Evolutionary conservation across 2,329 filamentous ascomycete genomes (phyloP).

Genomic region (Exophiala calicioides): DNA sequence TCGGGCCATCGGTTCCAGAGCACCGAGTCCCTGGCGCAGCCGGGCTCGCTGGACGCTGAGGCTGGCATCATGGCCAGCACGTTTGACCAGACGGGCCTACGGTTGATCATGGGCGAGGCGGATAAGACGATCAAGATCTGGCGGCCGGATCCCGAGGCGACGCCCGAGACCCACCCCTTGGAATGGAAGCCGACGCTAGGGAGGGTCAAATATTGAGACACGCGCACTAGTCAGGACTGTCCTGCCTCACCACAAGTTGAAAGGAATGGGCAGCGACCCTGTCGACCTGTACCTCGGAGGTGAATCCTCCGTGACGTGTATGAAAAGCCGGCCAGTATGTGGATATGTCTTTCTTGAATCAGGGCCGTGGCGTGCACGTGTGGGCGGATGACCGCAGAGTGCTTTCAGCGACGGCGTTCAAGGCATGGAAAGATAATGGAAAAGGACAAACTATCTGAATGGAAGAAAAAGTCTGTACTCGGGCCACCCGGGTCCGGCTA

Average conservation of each 20-base stretch:
- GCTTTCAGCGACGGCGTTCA: slow-evolving; percentile 20
- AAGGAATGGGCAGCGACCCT: no score
- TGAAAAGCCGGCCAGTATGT: no score
- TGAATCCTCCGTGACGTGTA: no score
- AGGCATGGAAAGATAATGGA: neutral
- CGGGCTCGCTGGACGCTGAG: slow-evolving; percentile 90
- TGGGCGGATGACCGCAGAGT: no score
- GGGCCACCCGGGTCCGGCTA: no score
- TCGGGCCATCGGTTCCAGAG: slow-evolving; percentile 88
- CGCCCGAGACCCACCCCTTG: slow-evolving; percentile 84
- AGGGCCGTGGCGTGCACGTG: no score
- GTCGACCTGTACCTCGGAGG: neutral
- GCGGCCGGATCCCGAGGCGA: slow-evolving; percentile 90
- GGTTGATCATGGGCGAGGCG: slow-evolving; percentile 90
- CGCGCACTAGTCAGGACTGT: no score
- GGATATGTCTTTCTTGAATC: no score
- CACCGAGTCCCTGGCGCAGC: slow-evolving; percentile 88
- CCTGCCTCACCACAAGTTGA: no score
- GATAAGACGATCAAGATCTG: slow-evolving; percentile 99
- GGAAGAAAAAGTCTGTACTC: neutral
- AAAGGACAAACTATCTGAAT: neutral
- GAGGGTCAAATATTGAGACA: slow-evolving; percentile 68
- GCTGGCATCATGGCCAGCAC: slow-evolving; percentile 92
- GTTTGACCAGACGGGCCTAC: slow-evolving; percentile 84
- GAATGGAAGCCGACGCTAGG: slow-evolving; percentile 86